A percentile compares a stretch with the other conserved stretches of the same genome.
These are phyloP conservation scores for Candida chauliodis DNA, from an alignment of 805 yeast genomes.

Conservation along the genomic window DNA sequence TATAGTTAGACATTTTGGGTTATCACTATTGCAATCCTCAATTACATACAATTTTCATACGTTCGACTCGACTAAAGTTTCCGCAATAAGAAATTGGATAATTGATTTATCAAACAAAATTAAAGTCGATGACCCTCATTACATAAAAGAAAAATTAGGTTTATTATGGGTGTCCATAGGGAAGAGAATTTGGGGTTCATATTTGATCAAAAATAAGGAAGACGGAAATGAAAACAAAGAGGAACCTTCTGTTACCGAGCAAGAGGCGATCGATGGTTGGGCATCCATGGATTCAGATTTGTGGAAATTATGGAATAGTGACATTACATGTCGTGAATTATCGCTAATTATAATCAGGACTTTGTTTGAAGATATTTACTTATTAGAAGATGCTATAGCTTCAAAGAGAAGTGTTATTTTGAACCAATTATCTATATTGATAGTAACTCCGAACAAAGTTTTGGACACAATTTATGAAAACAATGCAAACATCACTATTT, in stretches of 20 bases:
- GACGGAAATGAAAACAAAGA: conserved; percentile 4
- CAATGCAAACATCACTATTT: conserved; percentile 57
- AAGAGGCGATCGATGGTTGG: conserved; percentile 70
- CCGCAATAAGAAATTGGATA: conserved; percentile 79
- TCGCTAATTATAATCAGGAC: conserved; percentile 77
- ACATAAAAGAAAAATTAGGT: conserved; percentile 84
- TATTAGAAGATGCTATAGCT: conserved; percentile 89
- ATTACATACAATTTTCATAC: conserved; percentile 56
- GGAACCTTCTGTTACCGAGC: conserved; percentile 30
- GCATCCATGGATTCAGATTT: conserved; percentile 78
- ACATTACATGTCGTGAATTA: conserved; percentile 66
- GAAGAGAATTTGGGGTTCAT: conserved; percentile 86
- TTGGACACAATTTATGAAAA: conserved; percentile 61
- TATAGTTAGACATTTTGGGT: conserved; percentile 86
- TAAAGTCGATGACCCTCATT: conserved; percentile 74
- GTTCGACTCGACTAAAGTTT: conserved; percentile 51
- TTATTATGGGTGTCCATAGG: conserved; percentile 89
- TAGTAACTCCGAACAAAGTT: conserved; percentile 68
- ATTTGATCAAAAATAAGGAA: conserved; percentile 35
- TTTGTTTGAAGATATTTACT: conserved; percentile 86
- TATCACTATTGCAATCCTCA: conserved; percentile 73
- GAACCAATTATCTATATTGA: conserved; percentile 78
- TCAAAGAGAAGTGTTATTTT: conserved; percentile 72
- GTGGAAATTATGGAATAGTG: conserved; percentile 68
- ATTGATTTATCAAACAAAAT: conserved; percentile 69